Evolutionary conservation across 1,284 basidiomycete genomes (phyloP), one percentile per base, ranked within the genome.

Genomic region (Cutaneotrichosporon cyanovorans): DNA sequence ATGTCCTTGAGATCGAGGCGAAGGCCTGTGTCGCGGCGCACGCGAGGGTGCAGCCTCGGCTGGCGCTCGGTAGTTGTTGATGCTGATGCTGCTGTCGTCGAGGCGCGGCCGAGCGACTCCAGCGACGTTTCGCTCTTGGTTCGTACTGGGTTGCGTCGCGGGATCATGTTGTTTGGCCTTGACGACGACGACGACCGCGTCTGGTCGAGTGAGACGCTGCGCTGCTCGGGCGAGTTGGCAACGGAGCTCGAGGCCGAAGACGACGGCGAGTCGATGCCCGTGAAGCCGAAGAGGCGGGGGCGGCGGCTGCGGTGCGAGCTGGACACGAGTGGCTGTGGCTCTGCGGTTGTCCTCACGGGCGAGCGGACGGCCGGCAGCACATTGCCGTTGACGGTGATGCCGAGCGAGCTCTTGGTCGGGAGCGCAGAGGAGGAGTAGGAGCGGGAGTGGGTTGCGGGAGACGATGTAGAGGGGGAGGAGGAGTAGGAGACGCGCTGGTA

Each of bases 281-380:
- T 72, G 50, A 71, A 72, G 2, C 70, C 70, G 43, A 71, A 70
- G 30, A 72, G 48, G n/a, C 60, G 45, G 4, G 69, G 62, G 44
- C 70, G 59, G n/a, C 66, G 51, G 10, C 62, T 61, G 20, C 66
- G 48, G 48, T 31, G 57, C 48, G 15, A 64, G 18, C 31, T 53
- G 52, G 14, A 62, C 37, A 21, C 61, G 58, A 42, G 65, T 60
- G 14, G 62, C 36, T 18, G 56, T 44, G 53, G 61, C 55, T 41
- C 52, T 11, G 58, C 53, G 14, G 61, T 53, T 14, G 48, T 54
- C 28, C 60, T 57, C 14, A 59, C 56, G 1, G 67, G 65, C 2
- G 67, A 69, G 18, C 69, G 61, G 20, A 71, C 67, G 45, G 67
- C 65, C 4, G 69, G 67, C 5, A 71, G 48, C 22, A 67, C 66